Conservation (phyloP, 768 basidiomycete genomes). For the Lentinula sp. region DNA sequence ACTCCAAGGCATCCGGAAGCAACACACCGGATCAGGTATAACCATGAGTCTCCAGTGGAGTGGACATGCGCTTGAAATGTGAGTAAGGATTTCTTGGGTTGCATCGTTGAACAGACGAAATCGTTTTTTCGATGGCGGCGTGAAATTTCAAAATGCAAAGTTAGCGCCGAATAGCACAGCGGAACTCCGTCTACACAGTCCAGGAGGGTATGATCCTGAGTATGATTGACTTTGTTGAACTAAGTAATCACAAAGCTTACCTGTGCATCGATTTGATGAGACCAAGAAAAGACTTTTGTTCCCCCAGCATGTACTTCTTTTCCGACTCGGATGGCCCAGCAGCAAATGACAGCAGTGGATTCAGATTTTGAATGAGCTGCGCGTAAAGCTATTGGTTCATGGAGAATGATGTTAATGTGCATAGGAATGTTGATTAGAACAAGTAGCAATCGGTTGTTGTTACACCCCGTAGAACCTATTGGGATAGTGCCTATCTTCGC, state of each 20-base stretch:
- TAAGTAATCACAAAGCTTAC: neutral
- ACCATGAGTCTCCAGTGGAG: neutral
- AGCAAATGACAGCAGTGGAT: neutral
- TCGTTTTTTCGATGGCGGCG: neutral
- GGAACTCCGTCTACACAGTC: neutral
- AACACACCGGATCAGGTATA: neutral
- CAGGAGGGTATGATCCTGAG: neutral
- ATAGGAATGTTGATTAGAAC: neutral
- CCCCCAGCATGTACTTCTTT: neutral
- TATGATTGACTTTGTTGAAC: neutral
- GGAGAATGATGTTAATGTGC: neutral
- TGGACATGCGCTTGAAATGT: neutral
- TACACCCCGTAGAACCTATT: neutral
- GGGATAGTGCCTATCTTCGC: neutral
- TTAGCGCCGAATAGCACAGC: neutral
- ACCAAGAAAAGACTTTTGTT: neutral
- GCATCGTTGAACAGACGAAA: neutral
- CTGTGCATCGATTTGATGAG: neutral
- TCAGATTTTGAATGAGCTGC: neutral
- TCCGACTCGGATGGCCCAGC: neutral
- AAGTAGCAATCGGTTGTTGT: neutral
- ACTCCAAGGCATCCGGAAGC: neutral
- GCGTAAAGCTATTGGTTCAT: neutral
- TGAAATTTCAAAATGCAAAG: neutral
- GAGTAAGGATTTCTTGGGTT: neutral